Evolutionary conservation across 805 yeast species (phyloP), one percentile per base, ranked within the genome.

Genomic region (Schwanniomyces occidentalis): DNA sequence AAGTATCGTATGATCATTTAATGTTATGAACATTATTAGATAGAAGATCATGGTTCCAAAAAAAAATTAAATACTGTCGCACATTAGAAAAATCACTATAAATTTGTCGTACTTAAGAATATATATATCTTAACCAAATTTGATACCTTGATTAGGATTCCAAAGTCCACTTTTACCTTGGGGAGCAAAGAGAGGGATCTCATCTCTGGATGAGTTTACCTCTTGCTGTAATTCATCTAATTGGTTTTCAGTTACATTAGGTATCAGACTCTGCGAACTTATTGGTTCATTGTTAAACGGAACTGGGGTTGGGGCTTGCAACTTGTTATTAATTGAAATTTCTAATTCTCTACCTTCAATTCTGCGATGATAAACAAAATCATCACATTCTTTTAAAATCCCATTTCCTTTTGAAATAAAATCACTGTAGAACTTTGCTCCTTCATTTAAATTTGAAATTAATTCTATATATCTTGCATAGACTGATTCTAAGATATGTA

Each of bases 361-460:
- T 31, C 82, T 62, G 30, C 87, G 58, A 9, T 59, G 51, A 19
- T 69, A 60, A n/a, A 77, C 72, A 52, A 64, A 82, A 10, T 63
- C 60, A 41, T 75, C 78, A 42, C 82, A 71, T 25, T 73, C 77
- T 9, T 58, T 57, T 25, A 73, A 49, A 14, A 80, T 70, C 2
- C 47, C 56, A 18, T 64, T 60, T 5, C 76, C 69, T 34, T 74
- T 73, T 6, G 55, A 56, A 19, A 71, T 60, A 41, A 86, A 75
- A 34, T 80, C 83, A 24, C 69, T 69, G 61, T 90, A 90, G 52
- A 89, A 89, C 35, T 71, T 70, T 0, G 75, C 48, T 0, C 95
- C 96, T 46, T 83, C 85, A 19, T 71, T 71, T 17, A 87, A 54
- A 50, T 85, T 83, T 4, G 69, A 62, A 12, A 71, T 56, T 2